Conservation (phyloP, 371 early-diverging fungal species). For the Sporodiniella umbellata region DNA sequence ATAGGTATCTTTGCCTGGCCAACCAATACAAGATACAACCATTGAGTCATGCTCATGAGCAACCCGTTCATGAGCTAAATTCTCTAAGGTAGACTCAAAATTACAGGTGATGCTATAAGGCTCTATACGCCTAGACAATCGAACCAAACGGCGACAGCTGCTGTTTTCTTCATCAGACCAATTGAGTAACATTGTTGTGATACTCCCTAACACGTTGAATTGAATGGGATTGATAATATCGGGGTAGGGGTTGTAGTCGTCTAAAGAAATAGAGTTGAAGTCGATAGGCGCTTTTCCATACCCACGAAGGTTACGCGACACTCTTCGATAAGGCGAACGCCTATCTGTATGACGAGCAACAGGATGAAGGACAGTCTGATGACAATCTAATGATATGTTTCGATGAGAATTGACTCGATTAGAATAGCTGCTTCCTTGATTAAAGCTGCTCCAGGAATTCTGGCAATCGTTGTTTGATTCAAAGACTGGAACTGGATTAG, state of each 20-base stretch:
- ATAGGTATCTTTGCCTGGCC: constrained; percentile 65
- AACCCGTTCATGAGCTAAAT: neutral
- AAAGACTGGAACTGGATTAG: neutral
- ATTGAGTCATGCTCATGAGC: constrained; percentile 18
- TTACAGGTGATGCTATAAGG: neutral
- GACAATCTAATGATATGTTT: neutral
- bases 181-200: constrained; percentile 22
- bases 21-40: constrained; percentile 77
- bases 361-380: neutral
- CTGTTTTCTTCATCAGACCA: constrained; percentile 66
- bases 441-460: neutral
- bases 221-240: neutral
- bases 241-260: neutral
- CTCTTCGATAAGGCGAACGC: neutral
- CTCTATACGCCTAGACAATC: constrained; percentile 37
- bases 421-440: neutral
- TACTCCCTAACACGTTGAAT: constrained; percentile 10
- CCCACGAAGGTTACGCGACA: neutral
- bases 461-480: neutral
- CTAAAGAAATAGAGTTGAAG: neutral
- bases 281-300: neutral
- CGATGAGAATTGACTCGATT: neutral
- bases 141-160: constrained; percentile 67
- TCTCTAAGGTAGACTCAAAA: neutral
- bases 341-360: neutral